A percentile compares a stretch with the other conserved stretches of the same genome.
Evolutionary conservation across 1,139 yeast species (phyloP).

Genomic region (Scheffersomyces illinoinensis): DNA sequence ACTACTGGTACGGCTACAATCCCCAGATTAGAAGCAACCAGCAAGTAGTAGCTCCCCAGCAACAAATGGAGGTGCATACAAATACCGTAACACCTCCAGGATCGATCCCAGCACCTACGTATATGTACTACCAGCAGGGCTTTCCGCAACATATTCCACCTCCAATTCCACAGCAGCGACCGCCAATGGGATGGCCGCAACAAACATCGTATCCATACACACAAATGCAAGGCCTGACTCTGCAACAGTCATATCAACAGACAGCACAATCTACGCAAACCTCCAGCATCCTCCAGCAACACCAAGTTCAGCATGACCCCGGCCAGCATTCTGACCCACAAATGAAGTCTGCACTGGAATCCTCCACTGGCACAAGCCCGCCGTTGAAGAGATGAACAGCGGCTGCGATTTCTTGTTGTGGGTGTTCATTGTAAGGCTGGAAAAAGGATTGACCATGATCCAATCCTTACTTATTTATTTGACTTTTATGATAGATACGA

Average conservation of each 20-base stretch:
- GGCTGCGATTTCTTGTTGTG: neutral
- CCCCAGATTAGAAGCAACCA: constrained; percentile 4
- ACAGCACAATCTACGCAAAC: neutral
- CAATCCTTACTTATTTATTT: neutral
- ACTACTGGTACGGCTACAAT: constrained; percentile 30
- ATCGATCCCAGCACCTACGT: constrained; percentile 6
- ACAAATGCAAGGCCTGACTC: neutral
- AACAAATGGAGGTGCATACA: constrained; percentile 1
- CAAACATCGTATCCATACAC: neutral
- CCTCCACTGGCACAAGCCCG: neutral
- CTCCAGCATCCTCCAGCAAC: neutral
- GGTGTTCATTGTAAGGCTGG: neutral
- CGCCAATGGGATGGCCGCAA: neutral
- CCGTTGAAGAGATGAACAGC: neutral
- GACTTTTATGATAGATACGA: neutral
- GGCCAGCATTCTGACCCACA: neutral
- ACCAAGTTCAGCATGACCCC: neutral
- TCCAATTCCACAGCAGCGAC: neutral
- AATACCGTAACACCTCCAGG: constrained; percentile 6
- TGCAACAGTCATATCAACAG: neutral
- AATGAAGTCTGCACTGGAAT: neutral
- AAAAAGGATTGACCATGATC: neutral
- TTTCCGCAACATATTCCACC: constrained; percentile 3
- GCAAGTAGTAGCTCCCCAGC: neutral
- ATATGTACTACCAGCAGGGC: constrained; percentile 10